These are phyloP conservation scores for Neonectria ditissima DNA, from an alignment of 2,329 filamentous ascomycete genomes.

Conservation along the genomic window DNA sequence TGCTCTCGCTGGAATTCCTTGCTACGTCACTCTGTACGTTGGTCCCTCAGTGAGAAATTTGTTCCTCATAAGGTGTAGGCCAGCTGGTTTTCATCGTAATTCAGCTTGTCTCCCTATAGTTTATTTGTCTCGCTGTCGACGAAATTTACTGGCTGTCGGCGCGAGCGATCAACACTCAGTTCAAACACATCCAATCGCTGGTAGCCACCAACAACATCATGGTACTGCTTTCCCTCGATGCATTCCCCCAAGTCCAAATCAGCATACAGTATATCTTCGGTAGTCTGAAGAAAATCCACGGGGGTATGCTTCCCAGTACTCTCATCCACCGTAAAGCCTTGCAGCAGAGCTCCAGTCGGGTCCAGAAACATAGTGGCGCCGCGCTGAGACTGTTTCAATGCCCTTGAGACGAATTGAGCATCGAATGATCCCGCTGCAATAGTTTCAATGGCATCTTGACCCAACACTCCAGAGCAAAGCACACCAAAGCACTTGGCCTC, in stretches of 20 bases:
- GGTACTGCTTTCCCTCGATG: slow-evolving; percentile 68
- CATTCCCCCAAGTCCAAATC: slow-evolving; percentile 62
- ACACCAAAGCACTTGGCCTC: slow-evolving; percentile 69
- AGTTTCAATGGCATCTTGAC: slow-evolving; percentile 52
- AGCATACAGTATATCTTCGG: slow-evolving; percentile 64
- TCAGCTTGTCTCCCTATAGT: too few species aligned
- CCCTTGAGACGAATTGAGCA: slow-evolving; percentile 44
- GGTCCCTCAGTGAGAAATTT: too few species aligned
- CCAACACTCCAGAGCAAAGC: slow-evolving; percentile 59
- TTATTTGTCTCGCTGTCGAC: neutral
- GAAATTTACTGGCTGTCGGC: slow-evolving; percentile 50
- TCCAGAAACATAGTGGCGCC: slow-evolving; percentile 64
- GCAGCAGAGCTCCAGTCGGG: slow-evolving; percentile 58
- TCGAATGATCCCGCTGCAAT: slow-evolving; percentile 47
- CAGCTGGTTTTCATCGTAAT: too few species aligned
- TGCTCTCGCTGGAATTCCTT: too few species aligned
- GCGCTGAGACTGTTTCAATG: slow-evolving; percentile 53
- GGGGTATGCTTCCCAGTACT: slow-evolving; percentile 32
- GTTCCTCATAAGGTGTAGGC: too few species aligned
- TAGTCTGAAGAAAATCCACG: slow-evolving; percentile 54
- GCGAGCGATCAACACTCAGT: slow-evolving; percentile 58
- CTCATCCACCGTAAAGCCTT: slow-evolving; percentile 51
- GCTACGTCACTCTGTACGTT: too few species aligned
- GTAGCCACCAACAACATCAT: slow-evolving; percentile 67
- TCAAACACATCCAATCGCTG: slow-evolving; percentile 67